Evolutionary conservation across 805 yeast species (phyloP), one percentile per base, ranked within the genome.

Genomic region (Pichia rugopelliculosa): DNA sequence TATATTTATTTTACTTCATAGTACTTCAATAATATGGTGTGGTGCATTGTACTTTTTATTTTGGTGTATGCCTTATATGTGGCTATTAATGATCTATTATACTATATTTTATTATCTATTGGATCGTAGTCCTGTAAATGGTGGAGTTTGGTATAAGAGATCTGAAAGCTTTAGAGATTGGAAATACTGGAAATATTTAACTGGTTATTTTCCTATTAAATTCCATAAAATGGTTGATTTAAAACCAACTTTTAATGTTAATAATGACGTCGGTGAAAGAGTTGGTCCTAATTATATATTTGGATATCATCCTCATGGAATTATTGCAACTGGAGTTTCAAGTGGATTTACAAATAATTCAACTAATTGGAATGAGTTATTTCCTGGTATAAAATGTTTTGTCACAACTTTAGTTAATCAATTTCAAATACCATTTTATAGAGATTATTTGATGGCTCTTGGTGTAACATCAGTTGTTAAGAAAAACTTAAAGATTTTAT

Each of bases 261-360:
- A 36, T 21, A n/a, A 41, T 6, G 11, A 17, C 8, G 23, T 33
- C 18, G 27, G 11, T 33, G 65, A 71, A 2, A 59, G 74, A 43
- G 67, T 79, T 3, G 91, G 88, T 0, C 90, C 87, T 2, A 70
- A 83, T 36, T 91, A 93, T 63, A 79, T 91, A 1, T 91, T 91
- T 66, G 96, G 97, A 0, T 83, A 88, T 59, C 97, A 90, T 64
- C 99, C 99, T 0, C 99, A 93, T 64, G 99, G 99, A 0, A 89
- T 91, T 10, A 88, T 90, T 13, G 87, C 96, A 1, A 74, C 90
- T 75, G 96, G 97, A 3, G 91, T 84, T 1, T 44, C 48, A 6
- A 41, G 42, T 36, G 49, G 50, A 25, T 41, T 43, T 27, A 51
- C 52, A 18, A 44, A 46, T 30, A 37, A 47, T 42, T 45, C 45